Conservation (phyloP, 305 asterid genomes). For the Solanum hybrid region DNA sequence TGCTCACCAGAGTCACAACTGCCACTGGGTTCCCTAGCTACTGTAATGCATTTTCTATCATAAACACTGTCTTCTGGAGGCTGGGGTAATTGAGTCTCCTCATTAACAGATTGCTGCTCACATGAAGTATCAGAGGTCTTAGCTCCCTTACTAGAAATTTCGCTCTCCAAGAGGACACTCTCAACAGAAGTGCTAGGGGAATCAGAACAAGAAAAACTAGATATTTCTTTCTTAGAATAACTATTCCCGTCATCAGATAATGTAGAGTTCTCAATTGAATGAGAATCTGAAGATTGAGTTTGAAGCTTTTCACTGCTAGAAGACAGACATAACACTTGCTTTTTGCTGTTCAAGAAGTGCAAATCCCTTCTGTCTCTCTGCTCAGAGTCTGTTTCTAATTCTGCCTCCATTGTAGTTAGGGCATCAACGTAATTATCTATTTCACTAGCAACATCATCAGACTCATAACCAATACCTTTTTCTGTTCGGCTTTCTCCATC, state of each 20-base stretch:
- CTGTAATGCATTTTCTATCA: slow-evolving; percentile 19
- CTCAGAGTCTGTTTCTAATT: slow-evolving; percentile 60
- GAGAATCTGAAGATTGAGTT: slow-evolving; percentile 48
- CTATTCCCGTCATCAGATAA: slow-evolving; percentile 49
- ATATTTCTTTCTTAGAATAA: slow-evolving; percentile 49
- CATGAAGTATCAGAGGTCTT: slow-evolving; percentile 29
- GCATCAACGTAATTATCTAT: slow-evolving; percentile 74
- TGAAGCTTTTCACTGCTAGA: slow-evolving; percentile 30
- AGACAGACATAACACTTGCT: slow-evolving; percentile 23
- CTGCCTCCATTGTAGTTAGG: slow-evolving; percentile 64
- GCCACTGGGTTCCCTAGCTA: slow-evolving; percentile 18
- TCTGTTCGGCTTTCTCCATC: slow-evolving; percentile 40
- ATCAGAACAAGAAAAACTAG: slow-evolving; percentile 46
- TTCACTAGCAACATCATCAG: slow-evolving; percentile 67
- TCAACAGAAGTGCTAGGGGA: slow-evolving; percentile 46
- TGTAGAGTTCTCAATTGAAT: slow-evolving; percentile 42
- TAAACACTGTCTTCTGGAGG: slow-evolving; percentile 27
- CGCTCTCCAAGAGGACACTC: slow-evolving; percentile 29
- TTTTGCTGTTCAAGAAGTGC: slow-evolving; percentile 26
- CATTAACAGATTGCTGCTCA: slow-evolving; percentile 21
- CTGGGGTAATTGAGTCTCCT: slow-evolving; percentile 24
- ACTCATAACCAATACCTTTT: slow-evolving; percentile 37
- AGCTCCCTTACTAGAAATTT: slow-evolving; percentile 23
- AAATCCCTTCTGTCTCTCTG: slow-evolving; percentile 37
- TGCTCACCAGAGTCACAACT: slow-evolving; percentile 30